Conservation (phyloP, 2,329 filamentous ascomycete species). For the Pseudogymnoascus sp. region DNA sequence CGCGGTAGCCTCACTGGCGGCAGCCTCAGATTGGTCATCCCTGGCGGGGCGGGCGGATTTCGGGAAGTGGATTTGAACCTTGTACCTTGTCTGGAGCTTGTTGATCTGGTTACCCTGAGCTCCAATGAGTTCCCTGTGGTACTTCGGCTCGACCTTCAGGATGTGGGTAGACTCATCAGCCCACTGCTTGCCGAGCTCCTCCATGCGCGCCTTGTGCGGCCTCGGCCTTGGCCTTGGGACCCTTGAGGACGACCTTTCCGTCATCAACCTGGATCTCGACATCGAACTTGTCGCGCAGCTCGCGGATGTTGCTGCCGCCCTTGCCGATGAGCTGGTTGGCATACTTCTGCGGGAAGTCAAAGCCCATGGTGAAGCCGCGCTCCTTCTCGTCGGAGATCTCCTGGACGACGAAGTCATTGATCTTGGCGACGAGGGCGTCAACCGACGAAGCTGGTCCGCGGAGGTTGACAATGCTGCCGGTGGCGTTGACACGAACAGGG, state of each 20-base stretch:
- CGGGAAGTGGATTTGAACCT: constrained; percentile 93
- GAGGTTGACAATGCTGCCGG: constrained; percentile 59
- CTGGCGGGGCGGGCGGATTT: constrained; percentile 54
- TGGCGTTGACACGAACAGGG: constrained; percentile 52
- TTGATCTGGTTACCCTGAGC: constrained; percentile 83
- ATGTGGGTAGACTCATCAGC: constrained; percentile 85
- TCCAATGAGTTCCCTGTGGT: constrained; percentile 89
- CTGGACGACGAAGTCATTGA: constrained; percentile 73
- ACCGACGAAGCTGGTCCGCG: constrained; percentile 71
- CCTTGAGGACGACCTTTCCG: constrained; percentile 91
- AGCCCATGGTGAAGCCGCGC: constrained; percentile 75
- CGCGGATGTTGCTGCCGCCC: constrained; percentile 59
- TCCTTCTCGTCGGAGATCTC: constrained; percentile 92
- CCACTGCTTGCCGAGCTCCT: constrained; percentile 69
- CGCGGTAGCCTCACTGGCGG: constrained; percentile 57
- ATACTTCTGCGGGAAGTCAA: constrained; percentile 92
- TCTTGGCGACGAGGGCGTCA: constrained; percentile 63
- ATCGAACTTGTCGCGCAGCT: constrained; percentile 60
- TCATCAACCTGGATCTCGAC: constrained; percentile 83
- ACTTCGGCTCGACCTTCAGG: constrained; percentile 88
- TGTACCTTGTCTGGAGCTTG: constrained; percentile 84
- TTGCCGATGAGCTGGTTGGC: constrained; percentile 77
- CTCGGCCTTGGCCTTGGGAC: constrained; percentile 90
- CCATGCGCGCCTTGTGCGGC: constrained; percentile 76
- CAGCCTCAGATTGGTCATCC: constrained; percentile 69